A percentile compares a stretch with the other conserved stretches of the same genome.
phyloP scores from a whole-genome alignment of 2,329 filamentous ascomycete species.

The Akanthomyces muscarius region DNA sequence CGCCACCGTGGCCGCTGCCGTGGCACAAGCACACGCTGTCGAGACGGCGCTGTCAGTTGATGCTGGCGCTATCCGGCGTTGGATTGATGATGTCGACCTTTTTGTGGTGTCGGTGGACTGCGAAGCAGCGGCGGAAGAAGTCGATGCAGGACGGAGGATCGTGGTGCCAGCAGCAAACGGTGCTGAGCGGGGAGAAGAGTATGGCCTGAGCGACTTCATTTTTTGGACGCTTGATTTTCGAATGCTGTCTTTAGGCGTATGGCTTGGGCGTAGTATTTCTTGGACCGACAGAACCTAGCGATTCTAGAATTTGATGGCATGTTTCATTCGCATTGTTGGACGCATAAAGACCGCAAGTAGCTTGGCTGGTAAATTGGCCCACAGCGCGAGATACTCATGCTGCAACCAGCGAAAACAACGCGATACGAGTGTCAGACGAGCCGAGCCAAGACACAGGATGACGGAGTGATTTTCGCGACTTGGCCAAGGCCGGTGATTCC shows the following conservation, averaged over 20 bases:
- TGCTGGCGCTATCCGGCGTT: neutral
- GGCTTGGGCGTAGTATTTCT: neutral
- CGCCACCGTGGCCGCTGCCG: too few species aligned
- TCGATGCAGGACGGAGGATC: neutral
- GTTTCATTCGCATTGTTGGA: neutral
- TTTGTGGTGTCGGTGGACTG: neutral
- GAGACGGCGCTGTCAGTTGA: neutral
- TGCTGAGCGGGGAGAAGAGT: neutral
- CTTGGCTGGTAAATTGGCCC: neutral
- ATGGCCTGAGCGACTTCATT: neutral
- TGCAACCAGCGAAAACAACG: neutral
- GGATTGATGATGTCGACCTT: neutral
- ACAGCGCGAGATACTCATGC: neutral
- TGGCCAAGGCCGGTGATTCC: neutral
- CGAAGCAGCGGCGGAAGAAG: neutral
- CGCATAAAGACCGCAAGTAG: slow-evolving; percentile 9
- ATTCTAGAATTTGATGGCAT: neutral
- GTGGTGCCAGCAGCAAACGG: neutral
- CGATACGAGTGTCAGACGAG: neutral
- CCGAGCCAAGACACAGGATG: neutral
- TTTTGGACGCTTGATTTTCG: neutral
- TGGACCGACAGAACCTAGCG: neutral
- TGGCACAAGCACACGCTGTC: neutral
- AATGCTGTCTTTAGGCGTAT: neutral
- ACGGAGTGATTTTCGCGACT: neutral